These are phyloP conservation scores for Epichloe coenophiala DNA, from an alignment of 2,329 filamentous ascomycete genomes.

Conservation along the genomic window DNA sequence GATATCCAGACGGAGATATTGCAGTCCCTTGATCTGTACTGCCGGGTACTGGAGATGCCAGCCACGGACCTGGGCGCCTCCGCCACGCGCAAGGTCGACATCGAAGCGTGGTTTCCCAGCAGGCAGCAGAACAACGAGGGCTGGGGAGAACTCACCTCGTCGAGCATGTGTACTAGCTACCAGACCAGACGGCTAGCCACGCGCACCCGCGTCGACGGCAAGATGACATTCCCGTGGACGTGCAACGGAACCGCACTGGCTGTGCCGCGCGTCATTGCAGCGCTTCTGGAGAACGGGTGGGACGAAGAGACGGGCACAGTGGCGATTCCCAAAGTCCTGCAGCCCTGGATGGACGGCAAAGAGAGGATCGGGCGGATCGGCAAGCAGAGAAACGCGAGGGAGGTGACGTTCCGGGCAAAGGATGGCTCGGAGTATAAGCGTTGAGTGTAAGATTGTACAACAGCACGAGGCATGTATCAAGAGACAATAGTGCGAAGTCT, in stretches of 20 bases:
- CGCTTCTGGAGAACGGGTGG: conserved; percentile 84
- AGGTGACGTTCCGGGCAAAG: neutral
- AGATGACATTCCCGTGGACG: conserved; percentile 68
- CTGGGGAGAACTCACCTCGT: conserved; percentile 88
- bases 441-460: too few species aligned
- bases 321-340: conserved; percentile 62
- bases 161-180: conserved; percentile 89
- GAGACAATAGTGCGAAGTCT: too few species aligned
- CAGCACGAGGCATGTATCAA: too few species aligned
- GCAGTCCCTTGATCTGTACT: conserved; percentile 61
- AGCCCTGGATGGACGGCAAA: conserved; percentile 71
- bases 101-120: conserved; percentile 88
- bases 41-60: conserved; percentile 88
- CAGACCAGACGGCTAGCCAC: conserved; percentile 75
- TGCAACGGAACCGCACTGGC: conserved; percentile 90
- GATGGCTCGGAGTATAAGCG: neutral
- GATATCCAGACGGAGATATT: conserved; percentile 79
- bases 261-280: conserved; percentile 77
- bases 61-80: conserved; percentile 77
- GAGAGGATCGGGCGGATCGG: conserved; percentile 41
- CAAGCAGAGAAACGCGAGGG: conserved; percentile 10
- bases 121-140: conserved; percentile 44
- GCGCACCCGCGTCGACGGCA: conserved; percentile 42
- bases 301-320: conserved; percentile 55
- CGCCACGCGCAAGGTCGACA: conserved; percentile 76